These are phyloP conservation scores for Wickerhamiella dianesei DNA, from an alignment of 805 yeast genomes.

Conservation along the genomic window DNA sequence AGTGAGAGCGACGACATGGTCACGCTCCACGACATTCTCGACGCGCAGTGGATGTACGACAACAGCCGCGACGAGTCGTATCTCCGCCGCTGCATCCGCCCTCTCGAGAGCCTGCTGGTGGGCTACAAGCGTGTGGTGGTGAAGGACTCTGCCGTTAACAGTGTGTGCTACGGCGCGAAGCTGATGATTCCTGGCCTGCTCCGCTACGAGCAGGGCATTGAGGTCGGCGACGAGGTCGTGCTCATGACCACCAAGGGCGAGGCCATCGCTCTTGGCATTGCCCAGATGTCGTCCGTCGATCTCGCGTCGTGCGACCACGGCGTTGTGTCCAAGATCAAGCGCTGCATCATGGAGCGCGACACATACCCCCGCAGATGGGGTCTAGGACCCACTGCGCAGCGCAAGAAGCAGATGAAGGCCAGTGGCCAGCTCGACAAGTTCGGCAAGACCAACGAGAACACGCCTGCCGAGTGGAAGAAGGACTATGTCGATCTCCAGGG, in stretches of 20 bases:
- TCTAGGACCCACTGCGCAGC: slow-evolving; percentile 93
- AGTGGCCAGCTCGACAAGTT: slow-evolving; percentile 94
- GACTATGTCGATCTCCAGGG: slow-evolving; percentile 49
- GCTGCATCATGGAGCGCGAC: slow-evolving; percentile 99
- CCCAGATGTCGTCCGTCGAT: slow-evolving; percentile 98
- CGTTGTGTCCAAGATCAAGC: slow-evolving; percentile 94
- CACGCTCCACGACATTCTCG: slow-evolving; percentile 92
- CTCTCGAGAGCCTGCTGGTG: slow-evolving; percentile 81
- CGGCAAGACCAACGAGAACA: slow-evolving; percentile 85
- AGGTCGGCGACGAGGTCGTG: slow-evolving; percentile 93
- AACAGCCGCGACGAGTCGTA: slow-evolving; percentile 95
- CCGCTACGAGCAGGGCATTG: slow-evolving; percentile 96
- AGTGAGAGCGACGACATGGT: slow-evolving; percentile 83
- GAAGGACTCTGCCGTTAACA: slow-evolving; percentile 88
- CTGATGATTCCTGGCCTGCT: slow-evolving; percentile 97
- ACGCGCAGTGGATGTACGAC: slow-evolving; percentile 96
- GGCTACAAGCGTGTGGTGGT: slow-evolving; percentile 97
- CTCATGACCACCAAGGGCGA: slow-evolving; percentile 98
- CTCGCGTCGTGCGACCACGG: slow-evolving; percentile 96
- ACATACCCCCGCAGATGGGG: slow-evolving; percentile 99
- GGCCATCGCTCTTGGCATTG: slow-evolving; percentile 96
- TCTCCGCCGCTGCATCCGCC: slow-evolving; percentile 84
- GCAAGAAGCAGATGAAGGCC: slow-evolving; percentile 95
- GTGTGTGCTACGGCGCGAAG: slow-evolving; percentile 98
- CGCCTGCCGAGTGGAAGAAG: slow-evolving; percentile 86